Evolutionary conservation across 1,284 basidiomycete genomes (phyloP).

Genomic region (Erythrobasidium hasegawianum): DNA sequence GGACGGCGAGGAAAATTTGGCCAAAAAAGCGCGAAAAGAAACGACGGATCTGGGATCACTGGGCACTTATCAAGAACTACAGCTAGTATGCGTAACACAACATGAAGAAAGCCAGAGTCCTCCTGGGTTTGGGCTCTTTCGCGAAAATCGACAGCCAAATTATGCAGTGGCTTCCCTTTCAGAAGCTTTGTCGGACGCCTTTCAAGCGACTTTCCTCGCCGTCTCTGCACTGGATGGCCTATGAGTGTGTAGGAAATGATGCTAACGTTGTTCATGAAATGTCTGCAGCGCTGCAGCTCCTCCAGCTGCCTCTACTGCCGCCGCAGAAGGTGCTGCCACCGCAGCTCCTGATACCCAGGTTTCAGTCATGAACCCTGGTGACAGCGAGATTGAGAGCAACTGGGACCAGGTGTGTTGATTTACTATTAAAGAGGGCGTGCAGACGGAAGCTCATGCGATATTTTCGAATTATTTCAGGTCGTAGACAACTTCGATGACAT

Average conservation of each 20-base stretch:
- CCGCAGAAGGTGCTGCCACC: slow-evolving; percentile 19
- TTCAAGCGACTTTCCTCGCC: background rate
- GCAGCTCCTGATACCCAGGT: slow-evolving; percentile 14
- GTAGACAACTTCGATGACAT: slow-evolving; percentile 87
- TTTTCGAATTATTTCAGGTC: slow-evolving; percentile 28
- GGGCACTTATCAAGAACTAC: too few relatives aligned
- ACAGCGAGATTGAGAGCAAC: slow-evolving; percentile 92
- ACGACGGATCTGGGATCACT: too few relatives aligned
- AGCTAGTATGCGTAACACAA: too few relatives aligned
- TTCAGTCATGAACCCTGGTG: slow-evolving; percentile 45
- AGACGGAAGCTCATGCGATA: slow-evolving; percentile 42
- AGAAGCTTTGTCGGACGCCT: background rate
- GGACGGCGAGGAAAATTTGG: slow-evolving; percentile 4
- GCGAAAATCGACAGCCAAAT: too few relatives aligned
- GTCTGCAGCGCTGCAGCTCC: slow-evolving; percentile 28
- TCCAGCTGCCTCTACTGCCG: slow-evolving; percentile 32
- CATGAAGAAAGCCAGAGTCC: too few relatives aligned
- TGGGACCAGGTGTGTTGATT: slow-evolving; percentile 77
- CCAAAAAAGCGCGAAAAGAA: background rate
- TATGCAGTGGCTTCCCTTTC: slow-evolving; percentile 1
- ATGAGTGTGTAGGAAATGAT: background rate
- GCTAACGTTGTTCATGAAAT: background rate
- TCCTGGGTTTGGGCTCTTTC: too few relatives aligned
- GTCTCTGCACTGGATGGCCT: background rate
- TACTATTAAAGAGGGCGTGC: too few relatives aligned